These are phyloP conservation scores for Stromatinia cepivora DNA, from an alignment of 2,329 filamentous ascomycete genomes.

Conservation along the genomic window DNA sequence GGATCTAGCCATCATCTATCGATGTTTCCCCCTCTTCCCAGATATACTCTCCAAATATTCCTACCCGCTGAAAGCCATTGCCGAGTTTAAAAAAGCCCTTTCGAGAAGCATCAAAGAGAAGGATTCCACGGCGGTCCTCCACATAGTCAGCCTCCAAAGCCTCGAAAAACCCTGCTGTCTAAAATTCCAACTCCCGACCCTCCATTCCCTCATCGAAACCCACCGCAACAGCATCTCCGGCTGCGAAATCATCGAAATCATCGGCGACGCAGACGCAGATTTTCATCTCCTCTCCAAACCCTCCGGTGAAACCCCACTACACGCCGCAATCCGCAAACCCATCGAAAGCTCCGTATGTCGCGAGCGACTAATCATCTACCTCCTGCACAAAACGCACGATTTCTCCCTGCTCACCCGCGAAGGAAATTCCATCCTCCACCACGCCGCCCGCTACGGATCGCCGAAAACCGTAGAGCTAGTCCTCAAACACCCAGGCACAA, in stretches of 20 bases:
- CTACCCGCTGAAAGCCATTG: background rate
- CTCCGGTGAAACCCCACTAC: constrained; percentile 6
- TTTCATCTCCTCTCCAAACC: constrained; percentile 2
- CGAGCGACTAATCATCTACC: background rate
- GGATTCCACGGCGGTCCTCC: background rate
- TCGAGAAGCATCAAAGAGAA: constrained; percentile 1
- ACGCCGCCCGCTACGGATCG: background rate
- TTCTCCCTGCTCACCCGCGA: background rate
- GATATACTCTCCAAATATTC: background rate
- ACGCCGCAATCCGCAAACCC: constrained; percentile 4
- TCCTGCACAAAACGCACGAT: constrained; percentile 1
- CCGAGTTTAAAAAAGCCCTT: constrained; percentile 1
- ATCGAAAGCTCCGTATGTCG: background rate
- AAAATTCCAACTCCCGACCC: constrained; percentile 3
- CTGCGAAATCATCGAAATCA: background rate
- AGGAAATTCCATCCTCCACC: constrained; percentile 9
- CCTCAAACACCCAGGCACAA: background rate
- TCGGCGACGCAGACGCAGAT: background rate
- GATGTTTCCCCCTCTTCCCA: background rate
- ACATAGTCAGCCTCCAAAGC: background rate
- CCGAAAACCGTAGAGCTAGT: background rate
- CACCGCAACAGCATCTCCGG: background rate
- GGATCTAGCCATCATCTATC: background rate
- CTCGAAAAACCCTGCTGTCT: background rate
- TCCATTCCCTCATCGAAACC: constrained; percentile 12